Conservation (phyloP, 495 filamentous ascomycete genomes). For the Neurospora sp. region DNA sequence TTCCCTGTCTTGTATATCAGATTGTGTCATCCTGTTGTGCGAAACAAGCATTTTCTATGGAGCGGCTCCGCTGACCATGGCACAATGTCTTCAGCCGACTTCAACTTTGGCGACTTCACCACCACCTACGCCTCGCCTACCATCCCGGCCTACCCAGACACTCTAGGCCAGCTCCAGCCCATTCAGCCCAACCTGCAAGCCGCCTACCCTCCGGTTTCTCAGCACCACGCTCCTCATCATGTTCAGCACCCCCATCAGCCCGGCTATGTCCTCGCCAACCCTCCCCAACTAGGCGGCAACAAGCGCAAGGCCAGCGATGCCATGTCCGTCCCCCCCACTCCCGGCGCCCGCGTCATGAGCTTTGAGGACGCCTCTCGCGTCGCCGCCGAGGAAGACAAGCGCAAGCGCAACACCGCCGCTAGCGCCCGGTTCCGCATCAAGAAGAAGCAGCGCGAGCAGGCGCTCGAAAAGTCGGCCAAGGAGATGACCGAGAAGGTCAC, state of each 20-base stretch:
- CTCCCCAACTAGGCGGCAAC: constrained; percentile 29
- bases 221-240: constrained; percentile 17
- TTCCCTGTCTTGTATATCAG: constrained; percentile 9
- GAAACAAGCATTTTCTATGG: neutral
- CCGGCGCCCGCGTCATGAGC: constrained; percentile 25
- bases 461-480: constrained; percentile 80
- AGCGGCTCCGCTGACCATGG: constrained; percentile 23
- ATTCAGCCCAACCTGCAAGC: constrained; percentile 33
- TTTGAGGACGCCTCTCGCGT: constrained; percentile 62
- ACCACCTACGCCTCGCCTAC: constrained; percentile 37
- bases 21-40: constrained; percentile 18
- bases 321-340: constrained; percentile 14
- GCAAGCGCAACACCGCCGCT: constrained; percentile 90
- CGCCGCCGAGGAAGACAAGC: constrained; percentile 94
- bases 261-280: constrained; percentile 31
- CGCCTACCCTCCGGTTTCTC: constrained; percentile 26
- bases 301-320: constrained; percentile 42
- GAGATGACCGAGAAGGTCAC: constrained; percentile 81
- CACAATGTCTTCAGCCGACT: constrained; percentile 42
- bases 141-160: constrained; percentile 33
- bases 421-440: constrained; percentile 93
- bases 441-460: constrained; percentile 98
- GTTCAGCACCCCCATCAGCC: constrained; percentile 4
- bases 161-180: constrained; percentile 34
- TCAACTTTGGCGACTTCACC: constrained; percentile 36